Conservation (phyloP, 257 asterid genomes). For the Agastache rugosa region DNA sequence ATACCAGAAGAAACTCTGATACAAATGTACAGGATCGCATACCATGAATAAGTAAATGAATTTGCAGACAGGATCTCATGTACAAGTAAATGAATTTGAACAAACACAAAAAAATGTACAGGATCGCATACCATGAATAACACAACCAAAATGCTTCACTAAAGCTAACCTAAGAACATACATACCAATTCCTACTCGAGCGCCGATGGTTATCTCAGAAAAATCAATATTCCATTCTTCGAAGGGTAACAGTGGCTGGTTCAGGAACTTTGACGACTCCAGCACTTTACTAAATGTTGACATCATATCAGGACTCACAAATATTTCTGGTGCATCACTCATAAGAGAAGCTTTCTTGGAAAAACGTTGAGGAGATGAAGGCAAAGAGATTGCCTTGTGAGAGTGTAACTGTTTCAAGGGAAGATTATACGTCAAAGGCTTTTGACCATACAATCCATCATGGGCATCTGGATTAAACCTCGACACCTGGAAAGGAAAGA, state of each 20-base stretch:
- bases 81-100: not conserved
- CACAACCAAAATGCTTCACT: constrained; percentile 31
- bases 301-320: constrained; percentile 55
- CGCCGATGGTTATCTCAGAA: constrained; percentile 79
- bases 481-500: constrained; percentile 58
- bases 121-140: constrained; percentile 11
- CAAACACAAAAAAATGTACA: not conserved
- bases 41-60: not conserved
- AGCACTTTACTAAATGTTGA: constrained; percentile 68
- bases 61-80: not conserved
- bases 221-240: constrained; percentile 90
- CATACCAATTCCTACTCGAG: constrained; percentile 93
- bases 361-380: constrained; percentile 80
- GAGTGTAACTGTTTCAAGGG: constrained; percentile 54
- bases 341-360: constrained; percentile 53
- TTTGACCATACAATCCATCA: constrained; percentile 54
- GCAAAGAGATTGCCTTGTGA: constrained; percentile 81
- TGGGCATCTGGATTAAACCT: constrained; percentile 63
- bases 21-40: not conserved
- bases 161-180: constrained; percentile 22
- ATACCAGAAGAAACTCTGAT: constrained; percentile 6
- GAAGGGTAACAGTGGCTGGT: constrained; percentile 77
- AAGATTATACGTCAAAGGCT: constrained; percentile 47
- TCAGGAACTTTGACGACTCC: constrained; percentile 72
- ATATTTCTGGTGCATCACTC: constrained; percentile 50